A percentile compares a stretch with the other conserved stretches of the same genome.
phyloP scores from a whole-genome alignment of 176 grass and related monocot genomes.

The Panicum miliaceum region DNA sequence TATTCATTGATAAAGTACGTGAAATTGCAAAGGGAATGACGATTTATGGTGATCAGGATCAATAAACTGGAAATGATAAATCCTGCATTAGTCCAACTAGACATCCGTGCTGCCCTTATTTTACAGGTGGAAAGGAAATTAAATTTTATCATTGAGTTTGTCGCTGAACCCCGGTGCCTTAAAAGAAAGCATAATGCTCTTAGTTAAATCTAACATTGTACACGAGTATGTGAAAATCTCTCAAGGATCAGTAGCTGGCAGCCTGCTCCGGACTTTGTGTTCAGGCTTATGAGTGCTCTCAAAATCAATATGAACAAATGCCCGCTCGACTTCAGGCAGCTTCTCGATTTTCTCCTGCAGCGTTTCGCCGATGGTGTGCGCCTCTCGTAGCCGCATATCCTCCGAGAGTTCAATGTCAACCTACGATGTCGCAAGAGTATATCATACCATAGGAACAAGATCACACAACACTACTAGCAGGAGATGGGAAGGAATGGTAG shows the following conservation, averaged over 20 bases:
- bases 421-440: slow-evolving; percentile 38
- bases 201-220: background rate
- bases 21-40: background rate
- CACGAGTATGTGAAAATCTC: background rate
- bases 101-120: background rate
- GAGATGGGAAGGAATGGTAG: background rate
- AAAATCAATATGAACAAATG: slow-evolving; percentile 93
- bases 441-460: background rate
- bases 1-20: background rate
- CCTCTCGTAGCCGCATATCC: slow-evolving; percentile 70
- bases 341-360: slow-evolving; percentile 75
- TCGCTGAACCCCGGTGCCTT: background rate
- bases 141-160: no score
- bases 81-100: background rate
- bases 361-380: slow-evolving; percentile 71
- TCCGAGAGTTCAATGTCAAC: slow-evolving; percentile 68
- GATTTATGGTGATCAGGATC: background rate
- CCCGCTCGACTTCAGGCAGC: slow-evolving; percentile 76
- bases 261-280: slow-evolving; percentile 60
- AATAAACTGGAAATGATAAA: background rate
- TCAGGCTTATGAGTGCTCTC: slow-evolving; percentile 84
- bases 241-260: slow-evolving; percentile 51
- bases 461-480: background rate
- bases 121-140: background rate
- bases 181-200: background rate